Conservation (phyloP, 2,329 filamentous ascomycete genomes). For the Cercospora sesami region DNA sequence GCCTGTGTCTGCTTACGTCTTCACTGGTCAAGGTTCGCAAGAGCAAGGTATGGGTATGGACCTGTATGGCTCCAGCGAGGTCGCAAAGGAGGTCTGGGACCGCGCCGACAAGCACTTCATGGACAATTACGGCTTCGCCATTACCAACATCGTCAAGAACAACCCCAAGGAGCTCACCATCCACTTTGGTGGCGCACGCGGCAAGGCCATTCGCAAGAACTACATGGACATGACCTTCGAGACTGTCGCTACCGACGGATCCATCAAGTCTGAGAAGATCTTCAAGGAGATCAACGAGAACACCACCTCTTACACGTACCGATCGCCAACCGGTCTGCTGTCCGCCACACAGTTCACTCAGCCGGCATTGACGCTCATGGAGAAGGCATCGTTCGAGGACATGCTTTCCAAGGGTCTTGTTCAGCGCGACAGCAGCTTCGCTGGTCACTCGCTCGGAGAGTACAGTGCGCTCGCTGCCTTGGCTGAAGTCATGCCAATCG, state of each 20-base stretch:
- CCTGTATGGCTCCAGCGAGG: slow-evolving; percentile 86
- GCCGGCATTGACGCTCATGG: slow-evolving; percentile 95
- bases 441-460: slow-evolving; percentile 95
- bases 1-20: slow-evolving; percentile 93
- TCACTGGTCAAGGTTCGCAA: slow-evolving; percentile 96
- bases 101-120: slow-evolving; percentile 96
- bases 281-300: slow-evolving; percentile 96
- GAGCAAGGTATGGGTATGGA: slow-evolving; percentile 99
- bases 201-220: slow-evolving; percentile 96
- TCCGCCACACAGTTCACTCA: slow-evolving; percentile 99
- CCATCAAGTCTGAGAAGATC: slow-evolving; percentile 97
- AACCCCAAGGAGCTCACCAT: slow-evolving; percentile 99
- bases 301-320: slow-evolving; percentile 95
- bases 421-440: slow-evolving; percentile 93
- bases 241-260: slow-evolving; percentile 87
- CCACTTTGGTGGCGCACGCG: slow-evolving; percentile 93
- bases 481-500: slow-evolving; percentile 99
- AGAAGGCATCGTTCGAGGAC: slow-evolving; percentile 99
- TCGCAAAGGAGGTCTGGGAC: slow-evolving; percentile 97
- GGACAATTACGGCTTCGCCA: slow-evolving; percentile 97
- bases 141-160: slow-evolving; percentile 98
- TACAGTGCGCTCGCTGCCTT: slow-evolving; percentile 95
- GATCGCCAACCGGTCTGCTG: slow-evolving; percentile 87
- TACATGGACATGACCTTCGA: slow-evolving; percentile 99
- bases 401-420: slow-evolving; percentile 98